A percentile compares a stretch with the other conserved stretches of the same genome.
Conservation (phyloP, 768 basidiomycete species). For the Russula brevipes region DNA sequence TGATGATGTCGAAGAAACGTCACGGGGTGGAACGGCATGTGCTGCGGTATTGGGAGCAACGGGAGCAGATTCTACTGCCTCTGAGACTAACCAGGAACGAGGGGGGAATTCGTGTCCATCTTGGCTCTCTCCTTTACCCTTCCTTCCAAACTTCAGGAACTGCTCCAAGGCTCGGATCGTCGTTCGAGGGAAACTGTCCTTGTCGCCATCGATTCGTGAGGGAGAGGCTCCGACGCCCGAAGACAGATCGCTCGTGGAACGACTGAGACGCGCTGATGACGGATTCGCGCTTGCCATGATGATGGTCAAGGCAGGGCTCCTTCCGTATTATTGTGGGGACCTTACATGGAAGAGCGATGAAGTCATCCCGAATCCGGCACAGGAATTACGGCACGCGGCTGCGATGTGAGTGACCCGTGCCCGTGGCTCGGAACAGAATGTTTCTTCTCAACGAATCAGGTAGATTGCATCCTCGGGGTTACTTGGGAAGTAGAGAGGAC, state of each 20-base stretch:
- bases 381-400: no score
- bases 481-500: no score
- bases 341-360: no score
- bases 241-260: conserved; percentile 7
- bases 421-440: no score
- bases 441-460: no score
- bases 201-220: not conserved
- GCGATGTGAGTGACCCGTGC: no score
- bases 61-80: not conserved
- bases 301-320: not conserved
- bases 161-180: conserved; percentile 20
- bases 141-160: conserved; percentile 24
- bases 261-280: conserved; percentile 7
- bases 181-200: conserved; percentile 9
- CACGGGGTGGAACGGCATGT: not conserved
- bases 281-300: conserved; percentile 7
- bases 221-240: conserved; percentile 2
- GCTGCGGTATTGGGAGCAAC: not conserved
- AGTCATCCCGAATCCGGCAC: no score
- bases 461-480: no score
- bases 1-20: not conserved
- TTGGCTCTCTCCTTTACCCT: conserved; percentile 14
- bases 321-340: no score
- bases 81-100: conserved; percentile 16
- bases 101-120: conserved; percentile 23